Percentiles rank a stretch among this genome's conserved stretches.
Conservation (phyloP, 345 rosid species). For the Eucalyptus viminalis region DNA sequence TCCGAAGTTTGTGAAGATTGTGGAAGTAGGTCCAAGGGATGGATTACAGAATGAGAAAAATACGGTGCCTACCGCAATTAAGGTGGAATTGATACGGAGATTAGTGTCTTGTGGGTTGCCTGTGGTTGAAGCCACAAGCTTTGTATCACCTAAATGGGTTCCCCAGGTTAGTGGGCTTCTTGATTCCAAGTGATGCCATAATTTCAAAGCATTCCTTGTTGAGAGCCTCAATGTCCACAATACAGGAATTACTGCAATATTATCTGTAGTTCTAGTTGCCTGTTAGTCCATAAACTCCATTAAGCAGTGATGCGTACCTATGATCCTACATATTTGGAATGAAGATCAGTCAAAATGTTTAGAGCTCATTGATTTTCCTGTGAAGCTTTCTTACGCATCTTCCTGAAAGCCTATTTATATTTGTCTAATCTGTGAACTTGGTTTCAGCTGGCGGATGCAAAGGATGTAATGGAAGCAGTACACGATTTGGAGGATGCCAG, state of each 20-base stretch:
- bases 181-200: background rate
- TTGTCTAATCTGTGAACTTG: background rate
- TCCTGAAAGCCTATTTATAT: background rate
- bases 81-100: conserved; percentile 51
- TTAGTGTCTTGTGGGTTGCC: conserved; percentile 46
- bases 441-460: conserved; percentile 58
- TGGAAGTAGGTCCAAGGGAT: conserved; percentile 78
- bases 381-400: background rate
- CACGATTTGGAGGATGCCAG: conserved; percentile 24
- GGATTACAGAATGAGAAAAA: conserved; percentile 62
- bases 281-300: background rate
- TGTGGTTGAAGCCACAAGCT: conserved; percentile 71
- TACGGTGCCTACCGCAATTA: conserved; percentile 35
- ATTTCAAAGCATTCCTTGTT: background rate
- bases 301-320: background rate
- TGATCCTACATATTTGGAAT: background rate
- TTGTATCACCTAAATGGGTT: conserved; percentile 83
- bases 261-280: background rate
- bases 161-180: conserved; percentile 37
- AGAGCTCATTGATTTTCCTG: background rate
- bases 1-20: conserved; percentile 56
- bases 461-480: conserved; percentile 56
- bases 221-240: background rate
- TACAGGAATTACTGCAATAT: background rate
- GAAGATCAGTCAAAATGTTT: background rate